Conservation (phyloP, 805 yeast genomes). For the Saccharomycopsis fibuligera region DNA sequence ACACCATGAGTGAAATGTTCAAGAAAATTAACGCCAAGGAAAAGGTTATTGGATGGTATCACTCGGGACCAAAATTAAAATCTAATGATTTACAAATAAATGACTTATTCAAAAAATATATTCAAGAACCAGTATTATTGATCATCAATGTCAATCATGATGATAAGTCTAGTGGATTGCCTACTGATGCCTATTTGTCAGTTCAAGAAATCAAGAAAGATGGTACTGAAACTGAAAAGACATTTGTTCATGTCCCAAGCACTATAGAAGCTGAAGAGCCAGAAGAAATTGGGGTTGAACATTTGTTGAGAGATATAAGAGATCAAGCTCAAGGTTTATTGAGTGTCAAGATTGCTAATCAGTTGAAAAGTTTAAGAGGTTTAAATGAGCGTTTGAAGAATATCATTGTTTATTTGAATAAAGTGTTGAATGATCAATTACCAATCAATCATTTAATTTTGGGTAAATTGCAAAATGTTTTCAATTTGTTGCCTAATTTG, state of each 20-base stretch:
- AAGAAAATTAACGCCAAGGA: constrained; percentile 97
- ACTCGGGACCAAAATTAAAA: constrained; percentile 89
- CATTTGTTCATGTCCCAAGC: constrained; percentile 90
- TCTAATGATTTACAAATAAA: constrained; percentile 87
- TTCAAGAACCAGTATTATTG: constrained; percentile 72
- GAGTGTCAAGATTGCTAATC: constrained; percentile 81
- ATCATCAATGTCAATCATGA: constrained; percentile 88
- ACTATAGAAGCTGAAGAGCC: constrained; percentile 96
- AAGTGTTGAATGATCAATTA: constrained; percentile 61
- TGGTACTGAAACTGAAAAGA: constrained; percentile 87
- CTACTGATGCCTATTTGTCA: constrained; percentile 92
- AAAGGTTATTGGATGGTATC: constrained; percentile 97
- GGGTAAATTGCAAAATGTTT: constrained; percentile 91
- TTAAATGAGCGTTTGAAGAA: constrained; percentile 72
- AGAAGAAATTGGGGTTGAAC: constrained; percentile 98
- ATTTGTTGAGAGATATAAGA: constrained; percentile 84
- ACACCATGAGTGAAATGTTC: constrained; percentile 96
- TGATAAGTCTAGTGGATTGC: constrained; percentile 69
- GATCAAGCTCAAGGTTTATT: constrained; percentile 95
- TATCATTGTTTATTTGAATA: constrained; percentile 70
- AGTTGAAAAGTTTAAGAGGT: constrained; percentile 81
- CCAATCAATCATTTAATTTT: constrained; percentile 88
- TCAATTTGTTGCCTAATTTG: constrained; percentile 85
- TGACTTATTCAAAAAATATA: constrained; percentile 79
- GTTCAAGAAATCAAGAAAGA: constrained; percentile 94